A percentile compares a stretch with the other conserved stretches of the same genome.
These are phyloP conservation scores for Takashimella koratensis DNA, from an alignment of 1,284 basidiomycete genomes.

Conservation along the genomic window DNA sequence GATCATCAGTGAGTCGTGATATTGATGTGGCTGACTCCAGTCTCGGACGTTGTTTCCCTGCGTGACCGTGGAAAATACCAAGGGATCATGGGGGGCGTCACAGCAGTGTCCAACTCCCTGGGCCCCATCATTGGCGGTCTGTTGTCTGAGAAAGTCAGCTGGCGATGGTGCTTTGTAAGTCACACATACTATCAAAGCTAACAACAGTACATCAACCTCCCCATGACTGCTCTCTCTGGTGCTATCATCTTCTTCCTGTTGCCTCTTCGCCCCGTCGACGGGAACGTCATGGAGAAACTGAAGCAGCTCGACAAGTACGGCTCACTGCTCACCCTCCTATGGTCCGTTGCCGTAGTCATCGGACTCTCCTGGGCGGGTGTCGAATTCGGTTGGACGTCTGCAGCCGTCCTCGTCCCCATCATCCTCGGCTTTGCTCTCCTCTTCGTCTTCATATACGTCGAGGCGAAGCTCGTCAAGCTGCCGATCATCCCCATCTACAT, in stretches of 20 bases:
- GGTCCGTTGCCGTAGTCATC: constrained; percentile 60
- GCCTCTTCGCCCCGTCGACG: constrained; percentile 64
- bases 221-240: constrained; percentile 56
- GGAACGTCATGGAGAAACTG: constrained; percentile 59
- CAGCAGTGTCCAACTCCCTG: constrained; percentile 34
- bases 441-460: constrained; percentile 63
- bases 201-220: constrained; percentile 59
- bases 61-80: constrained; percentile 48
- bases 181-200: constrained; percentile 20
- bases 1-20: constrained; percentile 17
- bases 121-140: constrained; percentile 46
- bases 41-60: constrained; percentile 35
- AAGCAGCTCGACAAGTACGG: constrained; percentile 63
- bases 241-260: constrained; percentile 58
- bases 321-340: constrained; percentile 56
- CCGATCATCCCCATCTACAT: constrained; percentile 68
- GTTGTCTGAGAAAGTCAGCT: constrained; percentile 27
- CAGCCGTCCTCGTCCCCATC: constrained; percentile 60
- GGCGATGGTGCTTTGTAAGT: constrained; percentile 35
- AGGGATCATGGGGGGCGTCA: constrained; percentile 37
- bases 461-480: constrained; percentile 63
- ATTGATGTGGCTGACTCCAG: not conserved
- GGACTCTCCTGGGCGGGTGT: constrained; percentile 70
- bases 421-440: constrained; percentile 57
- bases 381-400: constrained; percentile 62